Evolutionary conservation across 208 protist genomes (phyloP), one percentile per base, ranked within the genome.

Genomic region (Leishmania aethiopica): DNA sequence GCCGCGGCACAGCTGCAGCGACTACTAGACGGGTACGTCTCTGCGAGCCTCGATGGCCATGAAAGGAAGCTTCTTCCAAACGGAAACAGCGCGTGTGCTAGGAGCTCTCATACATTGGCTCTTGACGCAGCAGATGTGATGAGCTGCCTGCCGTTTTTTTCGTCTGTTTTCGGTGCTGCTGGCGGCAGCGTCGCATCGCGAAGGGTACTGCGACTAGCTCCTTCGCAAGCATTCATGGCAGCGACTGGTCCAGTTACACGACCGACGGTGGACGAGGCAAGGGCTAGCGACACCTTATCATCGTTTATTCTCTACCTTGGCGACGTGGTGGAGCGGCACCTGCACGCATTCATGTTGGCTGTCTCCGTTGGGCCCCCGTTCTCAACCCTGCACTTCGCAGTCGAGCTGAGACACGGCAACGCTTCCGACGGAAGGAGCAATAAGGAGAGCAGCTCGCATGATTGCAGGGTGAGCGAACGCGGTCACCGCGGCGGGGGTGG

Each of bases 61-160:
- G 78, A 74, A 10, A 51, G 77, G 55, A 85, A 85, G 74, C 66
- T 88, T 11, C 53, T 88, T 45, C 78, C 85, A 1, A 75, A 84
- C 60, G 72, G 86, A 64, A 42, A 55, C 67, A 79, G 60, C 49
- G 73, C 78, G 3, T 49, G 75, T 51, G n/a, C 79, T 25, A 53
- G 81, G 22, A 32, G 81, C 17, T 87, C 86, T 0, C 86, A 87
- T 71, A 88, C 90, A 51, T 82, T 93, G 72, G 80, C 81, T 25
- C 89, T 86, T 67, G 84, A 89, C 32, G 89, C 87, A 22, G 75
- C 91, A 19, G 81, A 89, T 69, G 64, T 84, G 71, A 72, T 94
- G 45, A 75, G 80, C 51, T 55, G 57, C 79, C 60, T 88, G 22
- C 82, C 88, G 7, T 86, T 82, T 80, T 82, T 73, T n/a, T 35